Base-by-base conservation (phyloP, 2,329 filamentous ascomycete genomes). In the Trichophyton mentagrophytes region DNA sequence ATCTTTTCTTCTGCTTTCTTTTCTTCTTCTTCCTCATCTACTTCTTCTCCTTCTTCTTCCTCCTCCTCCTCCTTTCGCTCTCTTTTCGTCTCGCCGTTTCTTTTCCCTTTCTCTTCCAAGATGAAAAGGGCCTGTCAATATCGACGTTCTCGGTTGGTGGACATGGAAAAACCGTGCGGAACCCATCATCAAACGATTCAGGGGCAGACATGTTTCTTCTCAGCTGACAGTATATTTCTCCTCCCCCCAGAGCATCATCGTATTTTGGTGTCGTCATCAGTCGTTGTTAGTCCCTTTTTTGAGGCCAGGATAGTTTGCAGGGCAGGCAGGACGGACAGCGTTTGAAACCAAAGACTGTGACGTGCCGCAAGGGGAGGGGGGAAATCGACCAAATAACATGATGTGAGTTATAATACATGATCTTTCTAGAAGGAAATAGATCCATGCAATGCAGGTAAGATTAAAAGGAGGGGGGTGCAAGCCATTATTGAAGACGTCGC, bases 401-500 rank as follows among this genome's bases (percentile, higher is more conserved):
- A 51, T n/a, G n/a, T 33, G n/a, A 30, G 27, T 7, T 30, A 30
- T 30, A 30, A 17, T 36, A 55, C 27, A 33, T 36, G 33, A 17
- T 55, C 47, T 36, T 55, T 55, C 51, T 55, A 55, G 51, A 55
- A 55, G 51, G 25, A 55, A 55, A 55, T 55, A 55, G 51, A 55
- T 36, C 49, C 51, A 55, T 55, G 51, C 51, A 55, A 55, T 55
- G 51, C 51, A 55, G 51, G 51, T 55, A 55, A 55, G 27, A 55
- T 55, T 55, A 55, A 55, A 55, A 55, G n/a, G 51, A 20, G 30
- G 51, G 20, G 15, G 17, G n/a, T 27, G 33, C 51, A 27, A 55
- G 51, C 51, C 51, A 55, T 17, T 36, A 55, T 17, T 36, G 51
- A 55, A 55, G 51, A 33, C 51, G 51, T 17, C 15, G 27, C 27